A percentile compares a stretch with the other conserved stretches of the same genome.
phyloP scores from a whole-genome alignment of 2,329 filamentous ascomycete species.

The Colletotrichum ledebouriae region DNA sequence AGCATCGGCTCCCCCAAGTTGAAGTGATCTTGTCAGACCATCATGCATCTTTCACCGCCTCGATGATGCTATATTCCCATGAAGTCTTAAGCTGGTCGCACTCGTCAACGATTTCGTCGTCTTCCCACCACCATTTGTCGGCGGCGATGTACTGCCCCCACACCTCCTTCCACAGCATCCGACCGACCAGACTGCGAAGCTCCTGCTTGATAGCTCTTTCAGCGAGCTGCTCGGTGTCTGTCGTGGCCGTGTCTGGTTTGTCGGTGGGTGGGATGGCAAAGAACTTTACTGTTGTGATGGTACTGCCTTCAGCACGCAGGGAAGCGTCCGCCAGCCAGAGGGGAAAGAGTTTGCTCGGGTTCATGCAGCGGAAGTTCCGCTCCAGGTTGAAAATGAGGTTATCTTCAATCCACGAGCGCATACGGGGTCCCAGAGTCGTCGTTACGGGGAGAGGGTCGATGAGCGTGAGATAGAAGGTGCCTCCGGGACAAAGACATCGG shows the following conservation, averaged over 20 bases:
- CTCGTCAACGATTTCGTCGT: constrained; percentile 66
- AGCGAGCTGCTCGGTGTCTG: constrained; percentile 43
- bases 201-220: constrained; percentile 57
- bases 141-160: constrained; percentile 68
- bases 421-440: constrained; percentile 65
- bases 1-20: constrained; percentile 14
- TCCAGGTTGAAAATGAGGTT: constrained; percentile 72
- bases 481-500: constrained; percentile 66
- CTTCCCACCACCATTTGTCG: constrained; percentile 73
- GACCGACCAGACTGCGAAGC: constrained; percentile 65
- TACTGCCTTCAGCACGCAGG: constrained; percentile 63
- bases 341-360: constrained; percentile 70
- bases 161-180: constrained; percentile 72
- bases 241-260: constrained; percentile 44
- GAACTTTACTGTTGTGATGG: constrained; percentile 63
- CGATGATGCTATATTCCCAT: constrained; percentile 71
- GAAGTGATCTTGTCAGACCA: neutral
- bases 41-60: constrained; percentile 63
- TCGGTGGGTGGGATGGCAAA: constrained; percentile 57
- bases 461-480: constrained; percentile 70
- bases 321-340: constrained; percentile 70
- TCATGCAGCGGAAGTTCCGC: constrained; percentile 69
- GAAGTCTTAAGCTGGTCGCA: constrained; percentile 66
- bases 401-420: constrained; percentile 73
- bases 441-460: constrained; percentile 73